These are phyloP conservation scores for Beauveria brongniartii DNA, from an alignment of 2,329 filamentous ascomycete genomes.

Conservation along the genomic window DNA sequence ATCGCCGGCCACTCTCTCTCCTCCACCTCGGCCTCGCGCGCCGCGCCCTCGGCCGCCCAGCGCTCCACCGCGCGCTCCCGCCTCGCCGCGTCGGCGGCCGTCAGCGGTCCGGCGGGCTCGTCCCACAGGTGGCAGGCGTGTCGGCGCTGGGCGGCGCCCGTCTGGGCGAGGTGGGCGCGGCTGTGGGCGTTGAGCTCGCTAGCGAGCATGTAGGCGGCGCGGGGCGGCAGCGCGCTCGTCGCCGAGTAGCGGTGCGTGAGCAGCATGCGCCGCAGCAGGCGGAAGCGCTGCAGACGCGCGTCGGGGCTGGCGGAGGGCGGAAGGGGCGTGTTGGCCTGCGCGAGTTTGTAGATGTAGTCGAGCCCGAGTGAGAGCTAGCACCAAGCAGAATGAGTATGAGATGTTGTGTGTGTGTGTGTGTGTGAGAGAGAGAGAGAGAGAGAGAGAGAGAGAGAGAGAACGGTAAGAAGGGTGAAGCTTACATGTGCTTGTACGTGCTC, in stretches of 20 bases:
- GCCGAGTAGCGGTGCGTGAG: not conserved
- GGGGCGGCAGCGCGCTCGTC: not conserved
- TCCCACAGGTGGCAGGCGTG: conserved; percentile 2
- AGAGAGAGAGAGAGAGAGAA: no score
- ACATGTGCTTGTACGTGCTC: not conserved
- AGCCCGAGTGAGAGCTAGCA: not conserved
- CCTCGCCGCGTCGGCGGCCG: not conserved
- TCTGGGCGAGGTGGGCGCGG: not conserved
- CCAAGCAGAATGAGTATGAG: no score
- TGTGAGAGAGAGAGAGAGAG: no score
- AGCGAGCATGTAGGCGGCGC: conserved; percentile 3
- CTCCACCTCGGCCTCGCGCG: not conserved
- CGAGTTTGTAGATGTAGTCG: conserved; percentile 4
- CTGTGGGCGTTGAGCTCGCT: conserved; percentile 1
- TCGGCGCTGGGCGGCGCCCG: not conserved
- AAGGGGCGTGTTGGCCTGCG: not conserved
- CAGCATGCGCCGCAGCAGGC: not conserved
- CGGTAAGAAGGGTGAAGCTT: not conserved
- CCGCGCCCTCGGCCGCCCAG: not conserved
- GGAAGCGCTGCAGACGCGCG: not conserved
- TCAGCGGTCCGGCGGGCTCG: not conserved
- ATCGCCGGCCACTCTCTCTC: not conserved
- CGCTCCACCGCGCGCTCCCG: not conserved
- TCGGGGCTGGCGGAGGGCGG: not conserved
- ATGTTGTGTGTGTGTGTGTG: no score